Evolutionary conservation across 495 filamentous ascomycete species (phyloP).

Genomic region (Podospora didyma): DNA sequence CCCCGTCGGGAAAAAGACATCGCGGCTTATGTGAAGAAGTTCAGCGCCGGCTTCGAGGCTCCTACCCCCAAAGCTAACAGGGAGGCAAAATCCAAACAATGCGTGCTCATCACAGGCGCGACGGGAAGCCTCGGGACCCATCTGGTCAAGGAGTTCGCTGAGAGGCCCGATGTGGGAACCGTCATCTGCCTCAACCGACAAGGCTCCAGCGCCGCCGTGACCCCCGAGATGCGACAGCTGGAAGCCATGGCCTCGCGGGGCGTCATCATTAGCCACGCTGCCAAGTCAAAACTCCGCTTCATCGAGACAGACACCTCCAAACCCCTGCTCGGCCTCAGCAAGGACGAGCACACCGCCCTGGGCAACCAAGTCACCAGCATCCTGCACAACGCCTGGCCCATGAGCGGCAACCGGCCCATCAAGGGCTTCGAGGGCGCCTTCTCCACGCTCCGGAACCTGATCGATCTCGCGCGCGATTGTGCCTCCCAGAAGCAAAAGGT

Average conservation of each 20-base stretch:
- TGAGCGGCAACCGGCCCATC: constrained; percentile 44
- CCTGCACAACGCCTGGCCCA: constrained; percentile 57
- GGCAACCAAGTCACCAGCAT: constrained; percentile 49
- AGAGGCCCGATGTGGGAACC: constrained; percentile 22
- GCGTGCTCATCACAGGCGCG: constrained; percentile 28
- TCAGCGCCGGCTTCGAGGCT: no score
- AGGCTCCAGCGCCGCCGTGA: constrained; percentile 11
- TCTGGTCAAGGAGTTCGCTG: constrained; percentile 26
- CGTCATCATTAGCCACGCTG: no score
- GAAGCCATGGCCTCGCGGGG: constrained; percentile 25
- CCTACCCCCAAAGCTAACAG: no score
- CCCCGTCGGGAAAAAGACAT: no score
- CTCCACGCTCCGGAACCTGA: constrained; percentile 39
- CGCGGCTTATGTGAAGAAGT: no score
- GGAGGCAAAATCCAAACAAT: no score
- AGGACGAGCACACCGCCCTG: constrained; percentile 30
- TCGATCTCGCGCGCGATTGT: constrained; percentile 38
- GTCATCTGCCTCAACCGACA: constrained; percentile 48
- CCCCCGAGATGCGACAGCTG: constrained; percentile 35
- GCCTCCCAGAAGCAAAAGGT: constrained; percentile 17
- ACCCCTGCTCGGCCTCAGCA: constrained; percentile 41
- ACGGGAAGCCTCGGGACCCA: constrained; percentile 28
- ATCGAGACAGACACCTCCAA: no score
- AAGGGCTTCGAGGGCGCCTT: constrained; percentile 49
- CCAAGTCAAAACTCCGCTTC: constrained; percentile 6